These are phyloP conservation scores for Debaryomyces prosopidis DNA, from an alignment of 805 yeast species.

Conservation along the genomic window DNA sequence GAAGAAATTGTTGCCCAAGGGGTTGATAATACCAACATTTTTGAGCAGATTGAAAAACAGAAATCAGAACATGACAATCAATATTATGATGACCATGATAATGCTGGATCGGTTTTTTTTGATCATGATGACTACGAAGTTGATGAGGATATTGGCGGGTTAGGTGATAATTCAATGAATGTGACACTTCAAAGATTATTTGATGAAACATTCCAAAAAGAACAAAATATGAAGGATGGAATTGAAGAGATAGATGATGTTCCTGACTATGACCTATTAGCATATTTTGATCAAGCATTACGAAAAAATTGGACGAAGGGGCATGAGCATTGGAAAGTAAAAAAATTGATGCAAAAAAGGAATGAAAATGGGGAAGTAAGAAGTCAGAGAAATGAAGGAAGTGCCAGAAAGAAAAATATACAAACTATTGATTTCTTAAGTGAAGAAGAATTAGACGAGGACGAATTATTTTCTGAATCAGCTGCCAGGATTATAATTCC, in stretches of 20 bases:
- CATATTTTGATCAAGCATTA: constrained; percentile 75
- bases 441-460: constrained; percentile 33
- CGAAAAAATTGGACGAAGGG: constrained; percentile 77
- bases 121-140: not conserved
- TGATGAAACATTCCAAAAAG: constrained; percentile 6
- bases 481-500: constrained; percentile 22
- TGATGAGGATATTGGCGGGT: not conserved
- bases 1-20: constrained; percentile 53
- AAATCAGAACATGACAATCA: constrained; percentile 8
- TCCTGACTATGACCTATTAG: constrained; percentile 62
- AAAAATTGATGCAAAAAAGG: constrained; percentile 48
- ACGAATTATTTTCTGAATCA: constrained; percentile 25
- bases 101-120: constrained; percentile 3
- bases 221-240: not conserved
- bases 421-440: constrained; percentile 29
- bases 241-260: not conserved
- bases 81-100: constrained; percentile 12
- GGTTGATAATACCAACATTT: constrained; percentile 24
- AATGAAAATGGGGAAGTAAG: constrained; percentile 11
- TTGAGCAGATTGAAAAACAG: constrained; percentile 1
- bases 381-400: constrained; percentile 12
- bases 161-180: constrained; percentile 3
- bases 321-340: constrained; percentile 85
- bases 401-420: constrained; percentile 17
- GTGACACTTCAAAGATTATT: constrained; percentile 6